Percentiles rank a stretch among this genome's conserved stretches.
phyloP scores from a whole-genome alignment of 2,329 filamentous ascomycete species.

The Penicillium sp. region DNA sequence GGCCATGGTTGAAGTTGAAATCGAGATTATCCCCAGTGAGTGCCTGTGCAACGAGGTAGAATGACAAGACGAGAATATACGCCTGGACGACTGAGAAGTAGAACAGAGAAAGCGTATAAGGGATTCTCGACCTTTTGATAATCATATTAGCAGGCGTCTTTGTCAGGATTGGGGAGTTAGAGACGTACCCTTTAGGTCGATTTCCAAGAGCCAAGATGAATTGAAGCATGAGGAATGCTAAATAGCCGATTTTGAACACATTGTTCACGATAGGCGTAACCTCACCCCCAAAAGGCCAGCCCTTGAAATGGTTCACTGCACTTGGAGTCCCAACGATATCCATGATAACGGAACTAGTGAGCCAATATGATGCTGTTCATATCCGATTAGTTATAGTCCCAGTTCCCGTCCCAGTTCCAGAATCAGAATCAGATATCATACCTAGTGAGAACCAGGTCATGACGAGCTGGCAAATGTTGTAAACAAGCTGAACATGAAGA shows the following conservation, averaged over 20 bases:
- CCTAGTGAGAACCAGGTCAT: conserved; percentile 76
- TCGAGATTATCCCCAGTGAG: conserved; percentile 61
- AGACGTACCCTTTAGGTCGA: conserved; percentile 68
- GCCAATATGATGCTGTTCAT: conserved; percentile 73
- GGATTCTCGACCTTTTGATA: conserved; percentile 62
- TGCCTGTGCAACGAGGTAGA: conserved; percentile 81
- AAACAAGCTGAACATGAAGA: conserved; percentile 87
- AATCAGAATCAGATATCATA: conserved; percentile 18
- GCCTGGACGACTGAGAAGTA: conserved; percentile 78
- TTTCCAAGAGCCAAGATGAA: conserved; percentile 95
- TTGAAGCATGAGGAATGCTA: conserved; percentile 83
- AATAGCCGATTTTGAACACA: conserved; percentile 79
- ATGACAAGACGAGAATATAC: conserved; percentile 18
- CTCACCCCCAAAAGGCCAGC: conserved; percentile 82
- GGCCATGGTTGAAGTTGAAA: conserved; percentile 59
- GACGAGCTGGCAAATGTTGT: conserved; percentile 80
- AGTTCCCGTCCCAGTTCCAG: neutral
- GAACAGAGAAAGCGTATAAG: conserved; percentile 81
- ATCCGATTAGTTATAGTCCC: conserved; percentile 37
- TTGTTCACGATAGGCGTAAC: conserved; percentile 86
- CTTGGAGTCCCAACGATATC: conserved; percentile 76
- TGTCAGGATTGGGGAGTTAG: no score
- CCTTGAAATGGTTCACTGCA: conserved; percentile 52
- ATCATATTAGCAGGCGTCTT: neutral
- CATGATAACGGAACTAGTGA: conserved; percentile 96